A percentile compares a stretch with the other conserved stretches of the same genome.
Evolutionary conservation across 2,329 filamentous ascomycete species (phyloP).

Genomic region (Ophiostoma montium): DNA sequence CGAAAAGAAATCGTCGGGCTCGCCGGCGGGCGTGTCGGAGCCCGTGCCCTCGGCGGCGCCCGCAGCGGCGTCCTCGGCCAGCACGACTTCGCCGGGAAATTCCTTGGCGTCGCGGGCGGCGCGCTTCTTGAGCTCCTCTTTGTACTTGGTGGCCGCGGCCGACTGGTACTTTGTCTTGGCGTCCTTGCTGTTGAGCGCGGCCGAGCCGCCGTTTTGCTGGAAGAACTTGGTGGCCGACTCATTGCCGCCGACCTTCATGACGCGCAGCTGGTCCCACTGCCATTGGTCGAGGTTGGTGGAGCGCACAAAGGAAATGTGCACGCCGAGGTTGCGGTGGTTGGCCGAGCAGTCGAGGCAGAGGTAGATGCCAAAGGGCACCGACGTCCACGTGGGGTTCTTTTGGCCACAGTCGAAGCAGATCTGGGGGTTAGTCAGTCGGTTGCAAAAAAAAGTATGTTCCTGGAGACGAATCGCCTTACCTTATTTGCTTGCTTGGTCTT

Average conservation of each 20-base stretch:
- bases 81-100: constrained; percentile 75
- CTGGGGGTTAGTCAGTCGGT: too few species aligned
- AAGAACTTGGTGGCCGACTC: constrained; percentile 98
- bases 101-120: constrained; percentile 72
- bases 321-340: constrained; percentile 92
- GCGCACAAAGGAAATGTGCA: constrained; percentile 97
- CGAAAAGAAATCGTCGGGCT: constrained; percentile 93
- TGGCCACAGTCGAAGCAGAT: constrained; percentile 97
- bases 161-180: constrained; percentile 94
- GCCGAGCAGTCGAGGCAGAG: constrained; percentile 95
- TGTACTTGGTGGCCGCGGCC: constrained; percentile 88
- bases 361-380: constrained; percentile 89
- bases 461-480: constrained; percentile 30
- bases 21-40: constrained; percentile 62
- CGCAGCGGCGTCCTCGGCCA: constrained; percentile 61
- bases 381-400: constrained; percentile 98
- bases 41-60: constrained; percentile 50
- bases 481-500: constrained; percentile 92
- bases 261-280: constrained; percentile 96
- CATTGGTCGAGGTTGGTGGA: constrained; percentile 97
- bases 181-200: constrained; percentile 91
- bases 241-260: constrained; percentile 98
- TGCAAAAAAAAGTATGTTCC: too few species aligned
- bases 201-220: constrained; percentile 87
- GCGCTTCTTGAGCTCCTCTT: constrained; percentile 83